Base-by-base conservation (phyloP, 2,329 filamentous ascomycete genomes). In the Cryphonectria carpinicola region DNA sequence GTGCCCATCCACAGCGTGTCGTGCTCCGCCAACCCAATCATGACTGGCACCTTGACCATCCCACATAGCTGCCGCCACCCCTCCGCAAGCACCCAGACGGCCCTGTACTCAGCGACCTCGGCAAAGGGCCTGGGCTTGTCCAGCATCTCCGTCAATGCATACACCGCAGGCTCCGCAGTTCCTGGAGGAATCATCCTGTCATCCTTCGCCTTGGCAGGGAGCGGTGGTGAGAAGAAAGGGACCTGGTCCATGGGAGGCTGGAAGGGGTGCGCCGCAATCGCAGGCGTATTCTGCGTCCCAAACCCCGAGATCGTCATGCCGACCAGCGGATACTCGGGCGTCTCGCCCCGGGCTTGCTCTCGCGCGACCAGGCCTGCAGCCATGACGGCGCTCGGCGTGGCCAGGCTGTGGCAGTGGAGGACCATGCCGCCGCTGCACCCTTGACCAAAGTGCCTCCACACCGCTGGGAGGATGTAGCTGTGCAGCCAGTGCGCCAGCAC, bases 371-470 rank as follows among this genome's bases (percentile, higher is more conserved):
- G 46, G 1, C 73, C 73, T 1, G 75, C 75, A 11, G 72, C 64
- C n/a, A 74, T 73, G 35, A 75, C 67, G 39, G 69, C 73, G 19
- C 70, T 72, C 6, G 71, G 67, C 5, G 63, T 62, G 17, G 73
- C 75, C 32, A 76, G 69, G 67, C 74, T 75, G 66, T 76, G 75
- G 67, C 70, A 73, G 22, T 72, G 72, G 35, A 76, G 72, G 11
- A 75, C 68, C 58, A 76, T 70, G 52, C 68, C 65, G 56, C 65
- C 65, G 52, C 62, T 72, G 63, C 75, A 76, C 4, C 67, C 72
- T 3, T 69, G 14, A 7, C 73, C 75, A 17, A 72, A 76, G n/a
- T 72, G 56, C 3, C 13, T 46, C 75, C 75, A 76, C 3, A 76
- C 14, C 10, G 69, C 64, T 1, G 75, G 75, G 3, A 71, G 52